Evolutionary conservation across 805 yeast species (phyloP), one percentile per base, ranked within the genome.

Genomic region (Candida namnaoensis): DNA sequence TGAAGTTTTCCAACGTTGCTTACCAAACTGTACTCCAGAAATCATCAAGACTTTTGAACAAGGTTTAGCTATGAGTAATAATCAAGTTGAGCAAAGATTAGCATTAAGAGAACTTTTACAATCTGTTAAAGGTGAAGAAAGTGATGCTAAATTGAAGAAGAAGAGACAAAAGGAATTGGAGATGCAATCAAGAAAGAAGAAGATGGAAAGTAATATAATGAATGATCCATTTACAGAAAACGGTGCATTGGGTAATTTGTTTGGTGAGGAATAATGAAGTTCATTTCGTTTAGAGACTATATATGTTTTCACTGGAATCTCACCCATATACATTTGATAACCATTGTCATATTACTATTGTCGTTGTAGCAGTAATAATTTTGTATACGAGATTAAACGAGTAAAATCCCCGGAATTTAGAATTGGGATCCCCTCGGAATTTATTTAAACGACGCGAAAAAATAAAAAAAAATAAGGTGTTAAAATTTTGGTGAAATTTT

Each of bases 31-130:
- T 27, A 65, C 74, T 1, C 61, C 78, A 10, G 76, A 74, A 40
- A 76, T 78, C 41, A 66, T 88, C 41, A 69, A 73, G 39, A 72
- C 74, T 42, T 76, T 90, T 48, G 95, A 87, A 53, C 65, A 65
- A 13, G 65, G 77, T 34, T 62, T 90, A 38, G 74, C 77, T 39
- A 72, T 71, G 39, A 79, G 87, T n/a, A 74, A 80, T 57, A 72
- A 80, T 38, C 65, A 82, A 49, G 74, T 88, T 47, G 93, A 85
- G 52, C 95, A 88, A 64, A 71, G 95, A 47, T 78, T 83, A 24
- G 79, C 88, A 25, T 73, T 90, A 61, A 61, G 87, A 45, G 93
- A 85, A 46, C 78, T 87, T 57, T 69, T 90, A n/a, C 72, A 78
- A 38, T 70, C 75, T 42, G 76, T 83, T 19, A 78, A 78, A 47